Evolutionary conservation across 495 filamentous ascomycete genomes (phyloP), one percentile per base, ranked within the genome.

Genomic region (Penicillium dipodomyicola): DNA sequence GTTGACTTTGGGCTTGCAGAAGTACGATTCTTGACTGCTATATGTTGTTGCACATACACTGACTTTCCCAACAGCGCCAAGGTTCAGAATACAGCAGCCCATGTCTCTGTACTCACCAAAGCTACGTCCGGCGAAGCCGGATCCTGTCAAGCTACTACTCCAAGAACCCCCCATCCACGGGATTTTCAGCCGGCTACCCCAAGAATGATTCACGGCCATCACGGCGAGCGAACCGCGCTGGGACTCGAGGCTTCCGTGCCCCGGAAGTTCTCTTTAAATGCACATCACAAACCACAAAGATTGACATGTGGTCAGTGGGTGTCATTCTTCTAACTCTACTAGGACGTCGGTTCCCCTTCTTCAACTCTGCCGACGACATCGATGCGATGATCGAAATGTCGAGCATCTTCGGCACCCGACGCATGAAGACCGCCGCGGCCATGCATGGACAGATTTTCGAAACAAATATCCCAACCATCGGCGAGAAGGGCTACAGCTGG

Each of bases 181-280:
- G 76, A 3, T 67, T 78, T 4, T 84, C 88, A 23, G 76, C 72
- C 20, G 90, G 89, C 9, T 93, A 93, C 64, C 90, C 87, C 0
- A 91, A 92, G 67, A 88, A 89, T 56, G 94, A 98, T 66, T 85
- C 83, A 15, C 84, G 94, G n/a, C 86, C 89, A 0, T 91, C 92
- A 40, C 82, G 90, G 22, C 85, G 94, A 30, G 94, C 94, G 20
- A 98, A 98, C 71, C 84, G 94, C 47, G 94, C 94, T 14, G 94
- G 94, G n/a, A 98, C 94, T 14, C 80, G 94, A 59, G 94, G 94
- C 2, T 98, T 98, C 70, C 87, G 94, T 23, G 95, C 94, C 0
- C 94, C 94, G 41, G 94, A 98, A 70, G 94, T 98, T 15, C 82
- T 98, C 1, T 88, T 98, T 72, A 98, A 98, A 72, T 98, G 94